phyloP scores from a whole-genome alignment of 2,329 filamentous ascomycete genomes.

The Cladosporium sp. region DNA sequence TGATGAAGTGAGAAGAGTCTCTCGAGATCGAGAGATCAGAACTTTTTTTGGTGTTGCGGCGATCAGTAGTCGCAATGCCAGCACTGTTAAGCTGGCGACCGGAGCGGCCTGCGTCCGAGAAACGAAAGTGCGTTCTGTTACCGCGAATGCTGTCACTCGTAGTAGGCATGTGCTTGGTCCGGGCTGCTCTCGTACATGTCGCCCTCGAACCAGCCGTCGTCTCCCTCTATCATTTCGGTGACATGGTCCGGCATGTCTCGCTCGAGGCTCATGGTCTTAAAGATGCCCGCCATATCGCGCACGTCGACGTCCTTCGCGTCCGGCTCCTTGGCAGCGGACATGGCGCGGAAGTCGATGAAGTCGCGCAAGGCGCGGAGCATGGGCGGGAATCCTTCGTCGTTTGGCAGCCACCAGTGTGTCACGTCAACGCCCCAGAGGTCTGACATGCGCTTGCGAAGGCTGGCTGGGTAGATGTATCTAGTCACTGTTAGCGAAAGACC shows the following conservation, averaged over 20 bases:
- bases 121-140: not conserved
- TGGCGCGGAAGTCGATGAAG: slow-evolving; percentile 53
- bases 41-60: no score
- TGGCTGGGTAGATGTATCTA: slow-evolving; percentile 77
- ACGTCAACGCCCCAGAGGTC: slow-evolving; percentile 68
- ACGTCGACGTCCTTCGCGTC: slow-evolving; percentile 19
- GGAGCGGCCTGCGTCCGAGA: no score
- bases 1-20: no score
- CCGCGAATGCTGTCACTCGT: slow-evolving; percentile 2
- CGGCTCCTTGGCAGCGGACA: slow-evolving; percentile 20
- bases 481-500: slow-evolving; percentile 3
- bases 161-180: not conserved
- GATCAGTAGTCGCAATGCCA: no score
- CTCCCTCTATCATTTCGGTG: slow-evolving; percentile 8
- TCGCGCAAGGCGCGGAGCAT: slow-evolving; percentile 70
- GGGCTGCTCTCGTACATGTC: slow-evolving; percentile 13
- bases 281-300: slow-evolving; percentile 31
- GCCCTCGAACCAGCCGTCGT: slow-evolving; percentile 5
- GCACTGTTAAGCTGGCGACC: no score
- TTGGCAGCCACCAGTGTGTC: slow-evolving; percentile 81
- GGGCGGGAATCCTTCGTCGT: slow-evolving; percentile 67
- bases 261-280: slow-evolving; percentile 31
- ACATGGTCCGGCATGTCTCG: slow-evolving; percentile 10
- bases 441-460: slow-evolving; percentile 68
- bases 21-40: no score